A percentile compares a stretch with the other conserved stretches of the same genome.
phyloP scores from a whole-genome alignment of 495 filamentous ascomycete species.

The Podospora fimiseda region DNA sequence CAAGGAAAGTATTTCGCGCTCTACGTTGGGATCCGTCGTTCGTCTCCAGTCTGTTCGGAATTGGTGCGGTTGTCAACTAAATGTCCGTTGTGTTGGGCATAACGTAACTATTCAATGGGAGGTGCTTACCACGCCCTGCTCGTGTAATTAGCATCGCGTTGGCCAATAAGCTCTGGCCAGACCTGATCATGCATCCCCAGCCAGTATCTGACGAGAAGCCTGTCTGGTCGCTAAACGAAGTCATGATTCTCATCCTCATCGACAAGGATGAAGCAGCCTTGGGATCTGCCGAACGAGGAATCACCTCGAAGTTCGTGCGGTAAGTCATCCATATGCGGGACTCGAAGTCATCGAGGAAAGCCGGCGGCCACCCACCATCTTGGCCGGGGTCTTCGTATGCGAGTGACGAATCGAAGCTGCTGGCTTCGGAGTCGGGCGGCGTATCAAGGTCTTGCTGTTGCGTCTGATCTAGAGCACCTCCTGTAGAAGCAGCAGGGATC shows the following conservation, averaged over 20 bases:
- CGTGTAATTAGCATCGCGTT: conserved; percentile 68
- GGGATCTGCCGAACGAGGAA: conserved; percentile 69
- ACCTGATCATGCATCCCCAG: conserved; percentile 99
- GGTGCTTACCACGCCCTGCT: conserved; percentile 68
- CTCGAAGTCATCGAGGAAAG: conserved; percentile 89
- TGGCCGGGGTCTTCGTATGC: conserved; percentile 41
- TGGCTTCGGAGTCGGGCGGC: conserved; percentile 39
- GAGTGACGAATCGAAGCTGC: conserved; percentile 45
- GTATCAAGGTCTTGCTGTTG: conserved; percentile 29
- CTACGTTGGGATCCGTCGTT: conserved; percentile 49
- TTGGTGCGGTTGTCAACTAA: neutral
- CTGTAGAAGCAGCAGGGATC: neutral
- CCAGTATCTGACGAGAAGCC: conserved; percentile 93
- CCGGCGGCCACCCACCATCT: conserved; percentile 71
- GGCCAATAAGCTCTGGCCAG: conserved; percentile 86
- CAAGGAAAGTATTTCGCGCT: conserved; percentile 66
- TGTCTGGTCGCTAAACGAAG: conserved; percentile 66
- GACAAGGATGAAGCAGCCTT: conserved; percentile 67
- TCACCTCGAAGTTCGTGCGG: conserved; percentile 76
- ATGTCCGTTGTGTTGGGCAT: no score
- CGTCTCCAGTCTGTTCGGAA: conserved; percentile 67
- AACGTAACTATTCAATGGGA: neutral
- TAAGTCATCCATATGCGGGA: conserved; percentile 96
- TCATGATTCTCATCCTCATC: conserved; percentile 77
- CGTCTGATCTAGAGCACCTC: neutral